A percentile compares a stretch with the other conserved stretches of the same genome.
phyloP scores from a whole-genome alignment of 1,284 basidiomycete genomes.

The Cutaneotrichosporon sp. region DNA sequence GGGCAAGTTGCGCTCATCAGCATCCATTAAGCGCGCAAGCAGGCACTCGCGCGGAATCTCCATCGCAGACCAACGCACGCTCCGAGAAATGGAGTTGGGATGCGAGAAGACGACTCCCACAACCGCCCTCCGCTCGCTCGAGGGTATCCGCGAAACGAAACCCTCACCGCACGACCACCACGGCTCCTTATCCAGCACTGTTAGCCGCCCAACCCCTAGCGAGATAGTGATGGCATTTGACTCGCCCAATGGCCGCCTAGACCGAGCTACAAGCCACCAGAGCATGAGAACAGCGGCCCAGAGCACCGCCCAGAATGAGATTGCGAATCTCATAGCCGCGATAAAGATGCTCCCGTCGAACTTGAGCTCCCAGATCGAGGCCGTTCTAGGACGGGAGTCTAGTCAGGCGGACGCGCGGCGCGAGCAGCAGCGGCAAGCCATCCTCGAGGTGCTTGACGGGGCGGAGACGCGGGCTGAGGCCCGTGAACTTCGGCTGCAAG shows the following conservation, averaged over 20 bases:
- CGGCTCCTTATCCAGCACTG: not conserved
- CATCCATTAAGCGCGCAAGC: conserved; percentile 5
- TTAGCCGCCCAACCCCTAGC: not conserved
- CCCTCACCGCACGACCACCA: not conserved
- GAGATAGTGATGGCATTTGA: not conserved
- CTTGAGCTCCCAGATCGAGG: not conserved
- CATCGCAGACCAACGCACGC: not conserved
- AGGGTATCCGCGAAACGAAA: conserved; percentile 4
- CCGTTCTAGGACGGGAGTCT: not conserved
- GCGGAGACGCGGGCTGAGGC: conserved; percentile 13
- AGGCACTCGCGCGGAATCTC: conserved; percentile 2
- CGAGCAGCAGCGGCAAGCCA: conserved; percentile 4
- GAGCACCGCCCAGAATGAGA: not conserved
- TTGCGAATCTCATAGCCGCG: not conserved
- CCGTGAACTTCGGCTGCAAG: conserved; percentile 15
- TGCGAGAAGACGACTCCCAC: conserved; percentile 3
- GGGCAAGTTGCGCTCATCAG: conserved; percentile 1
- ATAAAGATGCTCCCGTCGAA: conserved; percentile 7
- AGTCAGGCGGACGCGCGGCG: not conserved
- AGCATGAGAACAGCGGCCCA: not conserved
- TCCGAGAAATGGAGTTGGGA: not conserved
- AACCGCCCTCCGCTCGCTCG: conserved; percentile 8
- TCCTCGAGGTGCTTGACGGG: conserved; percentile 13
- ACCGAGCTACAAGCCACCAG: not conserved
- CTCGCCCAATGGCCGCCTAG: not conserved